Percentiles rank a stretch among this genome's conserved stretches.
Evolutionary conservation across 768 basidiomycete genomes (phyloP).

Genomic region (Crucibulum laeve): DNA sequence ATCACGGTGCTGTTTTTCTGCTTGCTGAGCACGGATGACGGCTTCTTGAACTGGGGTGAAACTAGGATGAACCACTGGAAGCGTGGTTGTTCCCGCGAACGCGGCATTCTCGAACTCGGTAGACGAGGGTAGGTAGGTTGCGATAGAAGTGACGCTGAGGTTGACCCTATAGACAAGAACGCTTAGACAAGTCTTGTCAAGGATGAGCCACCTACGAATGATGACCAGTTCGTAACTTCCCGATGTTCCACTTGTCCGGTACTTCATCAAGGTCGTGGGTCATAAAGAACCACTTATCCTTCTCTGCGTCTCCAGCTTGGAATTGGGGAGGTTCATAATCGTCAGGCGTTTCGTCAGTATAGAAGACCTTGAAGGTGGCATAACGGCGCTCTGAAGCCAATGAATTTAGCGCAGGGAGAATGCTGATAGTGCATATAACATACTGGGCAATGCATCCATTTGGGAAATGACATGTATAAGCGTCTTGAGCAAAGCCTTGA

Average conservation of each 20-base stretch:
- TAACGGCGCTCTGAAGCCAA: constrained; percentile 62
- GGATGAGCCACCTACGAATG: constrained; percentile 49
- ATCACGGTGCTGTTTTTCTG: constrained; percentile 57
- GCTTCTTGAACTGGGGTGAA: constrained; percentile 61
- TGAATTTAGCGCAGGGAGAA: background rate
- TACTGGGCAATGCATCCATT: constrained; percentile 78
- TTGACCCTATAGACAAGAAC: constrained; percentile 45
- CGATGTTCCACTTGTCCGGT: constrained; percentile 71
- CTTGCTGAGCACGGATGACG: constrained; percentile 44
- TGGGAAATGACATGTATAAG: constrained; percentile 74
- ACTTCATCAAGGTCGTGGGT: constrained; percentile 70
- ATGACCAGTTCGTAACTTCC: constrained; percentile 65
- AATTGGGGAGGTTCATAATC: constrained; percentile 87
- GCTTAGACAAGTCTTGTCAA: background rate
- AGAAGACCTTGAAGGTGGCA: constrained; percentile 87
- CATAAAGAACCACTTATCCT: constrained; percentile 77
- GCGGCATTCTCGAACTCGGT: constrained; percentile 53
- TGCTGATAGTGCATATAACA: constrained; percentile 14
- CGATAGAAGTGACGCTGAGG: constrained; percentile 68
- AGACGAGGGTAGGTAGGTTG: constrained; percentile 64
- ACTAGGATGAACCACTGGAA: constrained; percentile 21
- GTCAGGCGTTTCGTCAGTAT: constrained; percentile 71
- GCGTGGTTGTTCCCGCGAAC: constrained; percentile 45
- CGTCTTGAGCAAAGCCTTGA: constrained; percentile 75
- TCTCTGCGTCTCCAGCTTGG: constrained; percentile 62